Base-by-base conservation (phyloP, 2,329 filamentous ascomycete genomes). In the Basipetospora chlamydospora region DNA sequence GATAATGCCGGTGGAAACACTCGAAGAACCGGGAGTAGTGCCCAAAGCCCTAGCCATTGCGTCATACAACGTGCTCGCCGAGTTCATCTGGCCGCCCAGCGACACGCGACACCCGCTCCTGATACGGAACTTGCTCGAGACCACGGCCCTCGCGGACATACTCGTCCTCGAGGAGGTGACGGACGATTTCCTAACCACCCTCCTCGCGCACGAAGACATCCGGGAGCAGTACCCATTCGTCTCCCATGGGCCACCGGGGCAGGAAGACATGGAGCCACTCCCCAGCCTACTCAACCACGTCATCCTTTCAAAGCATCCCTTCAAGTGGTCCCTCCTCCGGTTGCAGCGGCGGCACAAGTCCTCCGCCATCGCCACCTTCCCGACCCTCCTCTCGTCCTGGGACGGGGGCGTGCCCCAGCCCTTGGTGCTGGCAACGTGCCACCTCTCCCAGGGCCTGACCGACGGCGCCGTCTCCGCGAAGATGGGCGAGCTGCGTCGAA, bases 91-190 rank as follows among this genome's bases (percentile, higher is more conserved):
- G 47, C 66, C 67, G 1, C 59, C 64, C 3, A 56, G 54, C 6
- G 47, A 51, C 12, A 44, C 45, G 13, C 56, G 67, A 21, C 61
- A 69, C 39, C 49, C 60, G 2, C 44, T 60, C 6, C 46, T 71
- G 31, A 40, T 67, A 15, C 45, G 50, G 6, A 68, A 60, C 38
- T 49, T 72, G 3, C 46, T 70, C 4, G 58, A 60, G 0, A 38
- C 48, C 4, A 49, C 53, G 6, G 64, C 64, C 3, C 40, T 47
- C 1, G 56, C 67, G 6, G 66, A 72, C 39, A 51, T 70, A 3
- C 43, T 71, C 7, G 55, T 70, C 3, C 58, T 81, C 5, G 66
- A 80, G 48, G 77, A 80, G 52, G 69, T 80, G 1, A 77, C 73
- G 0, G 74, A 80, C 42, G 61, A 70, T 28, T 77, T 80, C 41